These are phyloP conservation scores for Liriodendron chinense DNA, from an alignment of 164 flowering plant species.

Conservation along the genomic window DNA sequence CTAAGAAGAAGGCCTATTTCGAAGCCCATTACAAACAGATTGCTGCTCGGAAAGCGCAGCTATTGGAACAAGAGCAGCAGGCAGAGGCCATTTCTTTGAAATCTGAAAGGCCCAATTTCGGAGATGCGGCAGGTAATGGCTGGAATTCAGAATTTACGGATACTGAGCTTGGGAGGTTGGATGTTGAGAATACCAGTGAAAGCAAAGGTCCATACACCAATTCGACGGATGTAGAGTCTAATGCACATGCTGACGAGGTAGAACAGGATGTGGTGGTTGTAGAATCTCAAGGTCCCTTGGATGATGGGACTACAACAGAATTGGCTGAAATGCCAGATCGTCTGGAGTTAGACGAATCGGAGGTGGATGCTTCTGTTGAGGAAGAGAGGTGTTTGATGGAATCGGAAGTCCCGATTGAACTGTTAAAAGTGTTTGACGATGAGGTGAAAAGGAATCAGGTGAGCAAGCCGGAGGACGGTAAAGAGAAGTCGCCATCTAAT, in stretches of 20 bases:
- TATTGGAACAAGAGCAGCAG: slow-evolving; percentile 47
- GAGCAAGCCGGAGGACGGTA: slow-evolving; percentile 21
- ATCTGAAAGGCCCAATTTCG: background rate
- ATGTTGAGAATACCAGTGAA: slow-evolving; percentile 24
- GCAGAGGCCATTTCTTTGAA: slow-evolving; percentile 9
- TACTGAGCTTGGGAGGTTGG: slow-evolving; percentile 17
- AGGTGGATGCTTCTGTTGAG: slow-evolving; percentile 22
- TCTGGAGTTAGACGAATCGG: slow-evolving; percentile 17
- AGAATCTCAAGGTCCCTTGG: slow-evolving; percentile 24
- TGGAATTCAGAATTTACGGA: background rate
- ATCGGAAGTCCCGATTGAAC: slow-evolving; percentile 4
- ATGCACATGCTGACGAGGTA: slow-evolving; percentile 18
- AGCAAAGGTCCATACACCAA: slow-evolving; percentile 19
- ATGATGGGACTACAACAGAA: slow-evolving; percentile 26
- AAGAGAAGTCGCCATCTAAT: slow-evolving; percentile 27
- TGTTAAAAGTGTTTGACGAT: slow-evolving; percentile 7
- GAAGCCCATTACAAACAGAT: slow-evolving; percentile 90
- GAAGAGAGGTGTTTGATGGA: slow-evolving; percentile 13
- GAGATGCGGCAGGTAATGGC: background rate
- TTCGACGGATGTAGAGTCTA: slow-evolving; percentile 13
- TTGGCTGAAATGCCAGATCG: slow-evolving; percentile 13
- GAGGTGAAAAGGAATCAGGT: slow-evolving; percentile 15
- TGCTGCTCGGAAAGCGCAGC: slow-evolving; percentile 61
- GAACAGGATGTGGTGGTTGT: slow-evolving; percentile 20
- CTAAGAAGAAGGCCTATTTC: slow-evolving; percentile 80